These are phyloP conservation scores for Brassica cretica DNA, from an alignment of 345 rosid species.

Conservation along the genomic window DNA sequence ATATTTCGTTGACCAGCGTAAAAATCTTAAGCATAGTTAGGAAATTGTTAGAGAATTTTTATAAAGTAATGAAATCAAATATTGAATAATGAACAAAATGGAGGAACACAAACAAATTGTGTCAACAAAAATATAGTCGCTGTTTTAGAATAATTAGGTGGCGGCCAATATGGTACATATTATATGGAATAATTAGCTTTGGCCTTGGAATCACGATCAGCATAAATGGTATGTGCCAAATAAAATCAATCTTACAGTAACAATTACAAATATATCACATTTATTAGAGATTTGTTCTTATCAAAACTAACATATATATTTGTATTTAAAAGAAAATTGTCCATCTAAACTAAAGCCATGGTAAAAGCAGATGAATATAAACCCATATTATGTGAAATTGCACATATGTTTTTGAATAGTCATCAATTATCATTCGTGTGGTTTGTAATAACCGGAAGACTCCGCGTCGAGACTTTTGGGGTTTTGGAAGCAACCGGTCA, in stretches of 20 bases:
- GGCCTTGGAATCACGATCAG: not conserved
- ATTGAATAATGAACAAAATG: not conserved
- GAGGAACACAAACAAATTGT: not conserved
- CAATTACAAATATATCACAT: not conserved
- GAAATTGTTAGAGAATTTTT: not conserved
- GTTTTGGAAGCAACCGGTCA: slow-evolving; percentile 24
- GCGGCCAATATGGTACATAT: not conserved
- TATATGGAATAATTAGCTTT: not conserved
- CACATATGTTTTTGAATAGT: not conserved
- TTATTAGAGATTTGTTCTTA: not conserved
- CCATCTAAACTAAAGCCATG: not conserved
- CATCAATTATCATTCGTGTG: not conserved
- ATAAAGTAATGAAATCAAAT: not conserved
- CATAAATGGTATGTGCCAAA: not conserved
- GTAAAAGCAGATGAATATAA: not conserved
- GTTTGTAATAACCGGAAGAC: slow-evolving; percentile 6
- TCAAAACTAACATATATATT: not conserved
- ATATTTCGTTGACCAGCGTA: not conserved
- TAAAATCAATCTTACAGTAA: not conserved
- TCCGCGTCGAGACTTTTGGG: slow-evolving; percentile 4
- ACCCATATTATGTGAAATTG: not conserved
- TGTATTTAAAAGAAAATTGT: not conserved
- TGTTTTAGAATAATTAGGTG: slow-evolving; percentile 17
- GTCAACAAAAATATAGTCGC: not conserved
- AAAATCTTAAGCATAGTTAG: not conserved